These are phyloP conservation scores for Pyrenophora graminea DNA, from an alignment of 2,329 filamentous ascomycete genomes.

Conservation along the genomic window DNA sequence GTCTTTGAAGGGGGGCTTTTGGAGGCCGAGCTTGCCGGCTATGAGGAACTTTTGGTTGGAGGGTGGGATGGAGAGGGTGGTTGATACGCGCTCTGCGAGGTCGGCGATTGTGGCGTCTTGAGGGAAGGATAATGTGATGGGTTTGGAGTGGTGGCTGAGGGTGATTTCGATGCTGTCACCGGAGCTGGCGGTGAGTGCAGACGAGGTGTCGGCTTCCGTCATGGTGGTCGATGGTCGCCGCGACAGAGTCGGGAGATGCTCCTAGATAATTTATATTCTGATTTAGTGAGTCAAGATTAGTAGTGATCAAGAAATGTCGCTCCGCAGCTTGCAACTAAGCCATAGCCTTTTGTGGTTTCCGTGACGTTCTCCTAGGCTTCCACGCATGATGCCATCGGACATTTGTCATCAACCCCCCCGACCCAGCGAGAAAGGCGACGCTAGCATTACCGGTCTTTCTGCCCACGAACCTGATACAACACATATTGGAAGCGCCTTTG, in stretches of 20 bases:
- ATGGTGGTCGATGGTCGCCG: slow-evolving; percentile 9
- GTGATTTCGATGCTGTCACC: slow-evolving; percentile 46
- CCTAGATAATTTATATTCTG: slow-evolving; percentile 2
- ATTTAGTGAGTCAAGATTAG: slow-evolving; percentile 27
- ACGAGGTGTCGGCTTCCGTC: slow-evolving; percentile 14
- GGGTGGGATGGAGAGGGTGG: slow-evolving; percentile 61
- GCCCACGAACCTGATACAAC: neutral
- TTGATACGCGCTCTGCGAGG: slow-evolving; percentile 63
- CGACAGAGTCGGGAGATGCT: neutral
- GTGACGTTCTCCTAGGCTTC: slow-evolving; percentile 45
- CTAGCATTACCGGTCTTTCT: neutral
- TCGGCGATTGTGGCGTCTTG: slow-evolving; percentile 59
- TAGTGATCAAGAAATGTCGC: slow-evolving; percentile 35
- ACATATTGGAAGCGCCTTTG: too few species aligned
- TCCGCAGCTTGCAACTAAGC: slow-evolving; percentile 28
- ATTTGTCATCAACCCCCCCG: slow-evolving; percentile 40
- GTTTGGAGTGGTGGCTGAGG: slow-evolving; percentile 60
- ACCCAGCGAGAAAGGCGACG: neutral
- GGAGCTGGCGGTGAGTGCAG: slow-evolving; percentile 11
- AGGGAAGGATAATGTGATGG: slow-evolving; percentile 54
- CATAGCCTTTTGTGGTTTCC: slow-evolving; percentile 25
- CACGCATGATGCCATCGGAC: slow-evolving; percentile 31
- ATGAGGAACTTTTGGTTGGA: slow-evolving; percentile 70
- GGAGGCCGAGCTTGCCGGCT: slow-evolving; percentile 65
- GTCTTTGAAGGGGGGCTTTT: slow-evolving; percentile 68